These are phyloP conservation scores for Zalaria obscura DNA, from an alignment of 2,329 filamentous ascomycete genomes.

Conservation along the genomic window DNA sequence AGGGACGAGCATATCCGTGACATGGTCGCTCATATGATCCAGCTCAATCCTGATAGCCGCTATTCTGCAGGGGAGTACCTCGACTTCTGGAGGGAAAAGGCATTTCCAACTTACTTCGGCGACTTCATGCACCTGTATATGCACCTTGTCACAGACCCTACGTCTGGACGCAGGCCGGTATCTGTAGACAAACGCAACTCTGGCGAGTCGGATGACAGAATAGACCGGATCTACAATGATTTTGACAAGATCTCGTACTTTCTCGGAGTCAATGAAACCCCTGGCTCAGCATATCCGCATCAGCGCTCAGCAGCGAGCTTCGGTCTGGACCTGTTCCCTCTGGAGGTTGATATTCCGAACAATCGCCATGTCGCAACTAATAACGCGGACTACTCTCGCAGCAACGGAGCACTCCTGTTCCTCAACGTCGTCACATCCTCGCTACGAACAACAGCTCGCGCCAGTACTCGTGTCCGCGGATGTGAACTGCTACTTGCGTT, in stretches of 20 bases:
- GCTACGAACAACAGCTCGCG: conserved; percentile 73
- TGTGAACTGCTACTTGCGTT: conserved; percentile 89
- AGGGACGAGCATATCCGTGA: conserved; percentile 76
- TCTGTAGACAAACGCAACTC: conserved; percentile 57
- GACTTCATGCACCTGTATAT: conserved; percentile 96
- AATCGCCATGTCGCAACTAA: conserved; percentile 57
- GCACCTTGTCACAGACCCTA: conserved; percentile 85
- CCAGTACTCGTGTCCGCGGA: conserved; percentile 74
- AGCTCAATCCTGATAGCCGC: conserved; percentile 78
- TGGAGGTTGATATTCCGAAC: conserved; percentile 76
- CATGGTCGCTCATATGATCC: conserved; percentile 91
- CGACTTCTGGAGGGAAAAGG: conserved; percentile 79
- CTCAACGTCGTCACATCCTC: conserved; percentile 79
- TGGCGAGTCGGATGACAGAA: conserved; percentile 81
- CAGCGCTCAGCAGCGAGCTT: conserved; percentile 21
- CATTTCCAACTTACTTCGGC: conserved; percentile 95
- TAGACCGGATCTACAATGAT: conserved; percentile 83
- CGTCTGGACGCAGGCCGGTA: conserved; percentile 59
- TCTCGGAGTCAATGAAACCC: conserved; percentile 39
- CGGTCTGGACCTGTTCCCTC: conserved; percentile 54
- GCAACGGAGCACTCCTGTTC: conserved; percentile 89
- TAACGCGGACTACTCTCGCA: conserved; percentile 46
- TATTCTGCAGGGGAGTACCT: conserved; percentile 92
- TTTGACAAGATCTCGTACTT: conserved; percentile 98
- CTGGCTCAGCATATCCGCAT: conserved; percentile 12